These are phyloP conservation scores for Cladophialophora chaetospira DNA, from an alignment of 2,329 filamentous ascomycete species.

Conservation along the genomic window DNA sequence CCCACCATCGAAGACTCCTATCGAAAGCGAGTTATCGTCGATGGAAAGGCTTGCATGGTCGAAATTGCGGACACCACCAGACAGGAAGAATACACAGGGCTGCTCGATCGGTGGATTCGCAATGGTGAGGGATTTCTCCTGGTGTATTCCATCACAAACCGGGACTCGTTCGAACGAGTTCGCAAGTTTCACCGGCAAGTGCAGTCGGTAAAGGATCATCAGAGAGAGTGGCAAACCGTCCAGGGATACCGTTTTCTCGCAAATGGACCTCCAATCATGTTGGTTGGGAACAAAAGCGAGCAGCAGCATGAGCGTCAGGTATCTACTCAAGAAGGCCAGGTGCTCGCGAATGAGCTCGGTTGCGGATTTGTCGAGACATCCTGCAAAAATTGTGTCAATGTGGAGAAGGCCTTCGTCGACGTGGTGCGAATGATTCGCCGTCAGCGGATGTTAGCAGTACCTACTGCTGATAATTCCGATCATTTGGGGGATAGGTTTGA, in stretches of 20 bases:
- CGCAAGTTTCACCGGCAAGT: conserved; percentile 96
- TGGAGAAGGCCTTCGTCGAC: conserved; percentile 98
- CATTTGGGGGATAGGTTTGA: too few relatives aligned
- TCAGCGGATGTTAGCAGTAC: too few relatives aligned
- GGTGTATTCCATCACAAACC: conserved; percentile 97
- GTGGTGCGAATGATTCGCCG: too few relatives aligned
- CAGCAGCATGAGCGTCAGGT: conserved; percentile 94
- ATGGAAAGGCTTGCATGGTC: conserved; percentile 93
- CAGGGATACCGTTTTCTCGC: conserved; percentile 49
- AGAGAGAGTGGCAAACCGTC: conserved; percentile 62
- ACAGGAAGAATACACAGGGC: conserved; percentile 96
- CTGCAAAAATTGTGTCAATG: conserved; percentile 97
- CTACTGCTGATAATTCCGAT: too few relatives aligned
- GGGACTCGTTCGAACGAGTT: conserved; percentile 92
- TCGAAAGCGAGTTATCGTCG: conserved; percentile 77
- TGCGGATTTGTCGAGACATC: conserved; percentile 98
- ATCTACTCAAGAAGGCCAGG: conserved; percentile 92
- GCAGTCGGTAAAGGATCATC: conserved; percentile 96
- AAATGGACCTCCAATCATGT: conserved; percentile 82
- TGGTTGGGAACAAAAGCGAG: conserved; percentile 98
- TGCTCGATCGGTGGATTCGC: conserved; percentile 97
- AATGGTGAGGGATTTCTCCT: conserved; percentile 97
- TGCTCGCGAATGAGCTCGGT: conserved; percentile 84
- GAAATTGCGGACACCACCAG: conserved; percentile 96
- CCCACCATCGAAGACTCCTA: conserved; percentile 70